Base-by-base conservation (phyloP, 2,329 filamentous ascomycete species). In the Alternaria novae-zelandiae region DNA sequence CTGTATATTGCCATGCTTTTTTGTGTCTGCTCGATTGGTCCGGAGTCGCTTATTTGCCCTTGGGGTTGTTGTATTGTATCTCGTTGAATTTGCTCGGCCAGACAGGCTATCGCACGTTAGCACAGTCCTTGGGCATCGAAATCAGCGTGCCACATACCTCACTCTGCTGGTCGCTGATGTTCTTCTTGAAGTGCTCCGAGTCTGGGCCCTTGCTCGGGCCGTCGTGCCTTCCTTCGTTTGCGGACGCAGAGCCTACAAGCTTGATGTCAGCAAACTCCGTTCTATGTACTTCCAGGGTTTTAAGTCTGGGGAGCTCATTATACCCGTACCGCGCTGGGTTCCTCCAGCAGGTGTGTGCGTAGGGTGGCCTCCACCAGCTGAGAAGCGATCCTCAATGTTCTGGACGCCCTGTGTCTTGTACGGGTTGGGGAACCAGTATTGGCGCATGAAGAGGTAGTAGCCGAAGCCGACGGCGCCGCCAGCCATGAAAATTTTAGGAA, bases 371-470 rank as follows among this genome's bases (percentile, higher is more conserved):
- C 78, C 78, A 32, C 73, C 78, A 11, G 76, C 59, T 4, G 74
- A 71, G 62, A 69, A 80, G 23, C 76, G 71, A 53, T 77, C 70
- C 59, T 78, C 78, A 45, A 80, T 74, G 60, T 78, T 78, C 66
- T 77, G 66, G n/a, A 74, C 63, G 32, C 65, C 77, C 44, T 70
- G 68, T 25, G 78, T 80, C 70, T 78, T 78, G 70, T 78, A 78
- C 11, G 77, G 74, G 64, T 79, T 77, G 57, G 76, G 75, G 72
- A 77, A 79, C 78, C 77, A 79, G 68, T 79, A 77, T 56, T 73
- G 73, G 60, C 77, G 72, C 74, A 78, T 78, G 64, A 73, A 71
- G 55, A 78, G 68, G 69, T 79, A 76, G 70, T 79, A 79, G 54
- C 67, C 68, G 64, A 79, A 75, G 61, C 78, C 77, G 15, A 76